Conservation (phyloP, 2,329 filamentous ascomycete species). For the Apiospora rasikravindrae region DNA sequence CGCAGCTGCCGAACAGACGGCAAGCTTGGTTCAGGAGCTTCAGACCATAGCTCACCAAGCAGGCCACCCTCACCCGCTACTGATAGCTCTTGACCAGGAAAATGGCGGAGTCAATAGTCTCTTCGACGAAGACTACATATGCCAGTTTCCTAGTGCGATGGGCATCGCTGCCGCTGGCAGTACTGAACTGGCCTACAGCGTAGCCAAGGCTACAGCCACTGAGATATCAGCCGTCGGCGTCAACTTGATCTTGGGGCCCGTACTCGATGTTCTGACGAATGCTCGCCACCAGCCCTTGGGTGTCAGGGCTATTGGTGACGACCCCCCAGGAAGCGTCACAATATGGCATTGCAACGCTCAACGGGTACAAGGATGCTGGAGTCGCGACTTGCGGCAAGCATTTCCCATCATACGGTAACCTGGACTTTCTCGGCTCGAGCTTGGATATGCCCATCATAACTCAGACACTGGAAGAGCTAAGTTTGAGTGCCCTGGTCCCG, state of each 20-base stretch:
- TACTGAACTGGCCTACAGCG: constrained; percentile 82
- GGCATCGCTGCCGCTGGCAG: constrained; percentile 91
- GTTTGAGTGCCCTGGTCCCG: constrained; percentile 87
- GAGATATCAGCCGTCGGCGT: constrained; percentile 93
- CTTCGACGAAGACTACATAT: constrained; percentile 93
- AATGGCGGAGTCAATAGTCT: constrained; percentile 98
- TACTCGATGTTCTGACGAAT: constrained; percentile 92
- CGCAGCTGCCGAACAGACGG: constrained; percentile 87
- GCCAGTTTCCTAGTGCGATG: constrained; percentile 97
- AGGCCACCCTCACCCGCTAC: constrained; percentile 84
- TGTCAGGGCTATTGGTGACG: constrained; percentile 87
- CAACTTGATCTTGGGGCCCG: constrained; percentile 93
- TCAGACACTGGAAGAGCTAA: constrained; percentile 90
- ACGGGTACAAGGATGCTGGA: constrained; percentile 90
- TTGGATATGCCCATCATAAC: constrained; percentile 95
- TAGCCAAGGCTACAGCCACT: constrained; percentile 91
- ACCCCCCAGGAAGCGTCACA: constrained; percentile 95
- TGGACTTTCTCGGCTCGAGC: constrained; percentile 90
- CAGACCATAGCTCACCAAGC: constrained; percentile 91
- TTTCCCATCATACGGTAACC: constrained; percentile 93
- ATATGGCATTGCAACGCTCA: constrained; percentile 88
- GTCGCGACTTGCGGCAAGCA: constrained; percentile 92
- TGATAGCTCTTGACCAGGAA: constrained; percentile 94
- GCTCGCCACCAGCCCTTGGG: constrained; percentile 89
- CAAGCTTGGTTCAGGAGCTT: constrained; percentile 84